Evolutionary conservation across 352 stramenopile species (phyloP).

Genomic region (Phytophthora nicotianae): DNA sequence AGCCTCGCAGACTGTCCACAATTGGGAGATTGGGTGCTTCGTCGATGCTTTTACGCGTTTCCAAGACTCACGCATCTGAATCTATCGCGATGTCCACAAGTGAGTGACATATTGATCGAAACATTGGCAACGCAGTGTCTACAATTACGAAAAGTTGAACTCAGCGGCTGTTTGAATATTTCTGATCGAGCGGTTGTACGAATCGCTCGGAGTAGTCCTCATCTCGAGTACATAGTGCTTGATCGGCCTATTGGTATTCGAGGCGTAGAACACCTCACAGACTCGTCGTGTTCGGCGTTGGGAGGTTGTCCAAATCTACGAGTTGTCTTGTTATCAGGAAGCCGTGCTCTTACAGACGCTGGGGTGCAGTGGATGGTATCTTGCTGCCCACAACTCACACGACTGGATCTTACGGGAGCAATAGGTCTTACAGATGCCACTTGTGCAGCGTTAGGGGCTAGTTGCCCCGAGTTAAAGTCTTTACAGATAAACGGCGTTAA

Average conservation of each 20-base stretch:
- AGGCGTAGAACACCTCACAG: constrained; percentile 83
- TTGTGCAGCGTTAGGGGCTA: constrained; percentile 51
- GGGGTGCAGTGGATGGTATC: constrained; percentile 89
- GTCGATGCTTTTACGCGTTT: constrained; percentile 68
- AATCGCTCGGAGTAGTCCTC: constrained; percentile 73
- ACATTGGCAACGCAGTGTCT: constrained; percentile 76
- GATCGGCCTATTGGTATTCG: constrained; percentile 43
- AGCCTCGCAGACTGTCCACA: constrained; percentile 60
- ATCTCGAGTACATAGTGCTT: constrained; percentile 77
- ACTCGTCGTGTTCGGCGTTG: constrained; percentile 87
- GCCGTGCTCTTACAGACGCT: constrained; percentile 89
- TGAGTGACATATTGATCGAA: constrained; percentile 88
- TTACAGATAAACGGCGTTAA: constrained; percentile 71
- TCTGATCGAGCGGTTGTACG: constrained; percentile 87
- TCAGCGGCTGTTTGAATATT: constrained; percentile 81
- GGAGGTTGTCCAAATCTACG: constrained; percentile 57
- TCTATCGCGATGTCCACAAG: constrained; percentile 78
- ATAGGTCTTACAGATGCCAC: constrained; percentile 87
- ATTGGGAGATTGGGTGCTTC: constrained; percentile 72
- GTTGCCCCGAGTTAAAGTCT: constrained; percentile 39
- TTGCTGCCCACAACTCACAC: constrained; percentile 74
- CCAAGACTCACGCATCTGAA: constrained; percentile 55
- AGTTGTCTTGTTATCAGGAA: constrained; percentile 81
- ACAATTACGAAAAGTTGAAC: constrained; percentile 64
- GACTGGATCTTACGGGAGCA: constrained; percentile 83